Percentiles rank a stretch among this genome's conserved stretches.
Evolutionary conservation across 768 basidiomycete species (phyloP).

Genomic region (Boletellus ananiceps): DNA sequence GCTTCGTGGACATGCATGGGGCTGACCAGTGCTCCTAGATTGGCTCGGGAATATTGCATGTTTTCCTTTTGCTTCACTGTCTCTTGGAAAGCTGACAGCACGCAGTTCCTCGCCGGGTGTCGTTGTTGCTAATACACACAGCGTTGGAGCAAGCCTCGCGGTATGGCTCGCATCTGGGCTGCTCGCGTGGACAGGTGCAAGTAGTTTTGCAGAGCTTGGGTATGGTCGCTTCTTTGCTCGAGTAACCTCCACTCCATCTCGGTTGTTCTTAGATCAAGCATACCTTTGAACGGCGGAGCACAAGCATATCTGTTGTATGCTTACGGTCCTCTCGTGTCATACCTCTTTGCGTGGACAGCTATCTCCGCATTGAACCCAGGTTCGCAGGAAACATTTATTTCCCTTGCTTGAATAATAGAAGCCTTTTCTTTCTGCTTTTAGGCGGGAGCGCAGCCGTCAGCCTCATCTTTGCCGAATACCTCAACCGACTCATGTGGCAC

Average conservation of each 20-base stretch:
- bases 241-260: not conserved
- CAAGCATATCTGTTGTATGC: conserved; percentile 87
- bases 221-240: conserved; percentile 35
- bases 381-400: conserved; percentile 25
- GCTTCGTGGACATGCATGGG: not conserved
- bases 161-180: conserved; percentile 85
- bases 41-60: conserved; percentile 92
- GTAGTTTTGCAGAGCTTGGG: conserved; percentile 90
- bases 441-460: conserved; percentile 81
- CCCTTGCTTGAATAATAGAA: not conserved
- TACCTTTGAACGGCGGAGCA: conserved; percentile 45
- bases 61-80: conserved; percentile 15
- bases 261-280: conserved; percentile 25
- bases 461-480: conserved; percentile 88
- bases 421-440: conserved; percentile 22
- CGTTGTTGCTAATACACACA: conserved; percentile 82
- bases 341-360: conserved; percentile 92
- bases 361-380: conserved; percentile 86
- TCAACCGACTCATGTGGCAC: conserved; percentile 86
- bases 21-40: conserved; percentile 43
- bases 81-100: not conserved
- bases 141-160: conserved; percentile 81
- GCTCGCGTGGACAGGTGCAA: conserved; percentile 93
- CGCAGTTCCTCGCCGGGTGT: conserved; percentile 87
- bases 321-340: conserved; percentile 82